Percentiles rank a stretch among this genome's conserved stretches.
Evolutionary conservation across 2,329 filamentous ascomycete genomes (phyloP).

Genomic region (Paraphoma chrysanthemicola): DNA sequence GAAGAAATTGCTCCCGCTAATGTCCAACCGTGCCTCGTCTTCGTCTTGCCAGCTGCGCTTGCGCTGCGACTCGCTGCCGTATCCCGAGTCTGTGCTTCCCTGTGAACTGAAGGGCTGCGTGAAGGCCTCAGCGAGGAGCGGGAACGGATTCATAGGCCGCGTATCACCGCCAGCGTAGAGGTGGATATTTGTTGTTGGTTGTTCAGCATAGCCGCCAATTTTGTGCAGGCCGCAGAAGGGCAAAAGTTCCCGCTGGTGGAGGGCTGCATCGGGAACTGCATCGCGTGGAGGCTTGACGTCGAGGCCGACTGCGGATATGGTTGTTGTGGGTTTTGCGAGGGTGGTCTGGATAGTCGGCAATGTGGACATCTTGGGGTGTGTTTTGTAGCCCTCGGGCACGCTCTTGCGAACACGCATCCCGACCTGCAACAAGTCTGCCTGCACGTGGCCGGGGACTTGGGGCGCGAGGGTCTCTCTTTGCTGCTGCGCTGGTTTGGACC

Average conservation of each 20-base stretch:
- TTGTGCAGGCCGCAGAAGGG: conserved; percentile 85
- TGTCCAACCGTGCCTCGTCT: conserved; percentile 26
- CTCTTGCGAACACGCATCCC: conserved; percentile 95
- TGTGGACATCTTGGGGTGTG: conserved; percentile 54
- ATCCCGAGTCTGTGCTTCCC: conserved; percentile 33
- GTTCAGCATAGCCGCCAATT: conserved; percentile 70
- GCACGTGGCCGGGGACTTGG: conserved; percentile 68
- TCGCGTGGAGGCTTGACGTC: conserved; percentile 34
- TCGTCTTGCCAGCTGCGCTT: conserved; percentile 55
- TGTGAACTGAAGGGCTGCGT: conserved; percentile 43
- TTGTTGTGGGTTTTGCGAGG: conserved; percentile 21
- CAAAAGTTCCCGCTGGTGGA: conserved; percentile 66
- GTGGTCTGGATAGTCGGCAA: conserved; percentile 36
- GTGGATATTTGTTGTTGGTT: conserved; percentile 54
- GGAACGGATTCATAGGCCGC: conserved; percentile 33
- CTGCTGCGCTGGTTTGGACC: conserved; percentile 12
- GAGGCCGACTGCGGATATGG: conserved; percentile 11
- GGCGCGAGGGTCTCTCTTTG: conserved; percentile 47
- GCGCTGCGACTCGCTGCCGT: conserved; percentile 31
- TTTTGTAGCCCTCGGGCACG: conserved; percentile 94
- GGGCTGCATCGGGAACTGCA: conserved; percentile 24
- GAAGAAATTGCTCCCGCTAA: conserved; percentile 34
- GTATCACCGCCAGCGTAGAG: conserved; percentile 46
- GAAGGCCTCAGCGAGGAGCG: conserved; percentile 43
- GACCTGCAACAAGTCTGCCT: conserved; percentile 85